Base-by-base conservation (phyloP, 768 basidiomycete genomes). In the Podaxis sp. region DNA sequence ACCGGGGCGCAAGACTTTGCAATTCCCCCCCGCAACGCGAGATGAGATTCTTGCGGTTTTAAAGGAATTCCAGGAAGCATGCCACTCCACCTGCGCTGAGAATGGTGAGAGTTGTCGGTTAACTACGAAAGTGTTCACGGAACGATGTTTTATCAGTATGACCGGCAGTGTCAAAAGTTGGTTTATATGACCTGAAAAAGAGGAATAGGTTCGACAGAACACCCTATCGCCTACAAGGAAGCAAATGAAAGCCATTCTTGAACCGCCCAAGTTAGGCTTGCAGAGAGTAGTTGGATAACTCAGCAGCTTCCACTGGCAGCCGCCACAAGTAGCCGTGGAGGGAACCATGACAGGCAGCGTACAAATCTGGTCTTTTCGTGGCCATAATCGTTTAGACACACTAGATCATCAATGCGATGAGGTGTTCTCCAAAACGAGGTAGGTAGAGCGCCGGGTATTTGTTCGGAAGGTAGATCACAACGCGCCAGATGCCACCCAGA, bases 331-430 rank as follows among this genome's bases (percentile, higher is more conserved):
- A 48, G 47, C 3, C 47, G 14, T 48, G 25, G 23, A 48, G 21
- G 23, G 25, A 48, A 48, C 10, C 21, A 27, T 11, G 23, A 47
- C 18, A 11, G 21, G 0, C 21, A 21, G 14, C 9, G 4, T 27
- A 7, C 47, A 23, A 57, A 35, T 44, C 14, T 32, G 55, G 55
- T 47, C 28, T 21, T 10, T n/a, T 4, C 25, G 44, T 57, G 40
- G 16, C 55, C 44, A 47, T 57, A 57, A 47, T 47, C 13, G 35
- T 57, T 7, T 35, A 57, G 57, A 36, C 57, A 57, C 57, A 37
- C 16, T n/a, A 37, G 48, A 37, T 46, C 40, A 46, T 47, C 46
- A 36, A 27, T 32, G 18, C 21, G 11, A 57, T 57, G 44, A 23
- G 27, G 13, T 2, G 10, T n/a, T 54, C 23, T 27, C 47, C 32